These are phyloP conservation scores for Tirmania nivea DNA, from an alignment of 495 filamentous ascomycete genomes.

Conservation along the genomic window DNA sequence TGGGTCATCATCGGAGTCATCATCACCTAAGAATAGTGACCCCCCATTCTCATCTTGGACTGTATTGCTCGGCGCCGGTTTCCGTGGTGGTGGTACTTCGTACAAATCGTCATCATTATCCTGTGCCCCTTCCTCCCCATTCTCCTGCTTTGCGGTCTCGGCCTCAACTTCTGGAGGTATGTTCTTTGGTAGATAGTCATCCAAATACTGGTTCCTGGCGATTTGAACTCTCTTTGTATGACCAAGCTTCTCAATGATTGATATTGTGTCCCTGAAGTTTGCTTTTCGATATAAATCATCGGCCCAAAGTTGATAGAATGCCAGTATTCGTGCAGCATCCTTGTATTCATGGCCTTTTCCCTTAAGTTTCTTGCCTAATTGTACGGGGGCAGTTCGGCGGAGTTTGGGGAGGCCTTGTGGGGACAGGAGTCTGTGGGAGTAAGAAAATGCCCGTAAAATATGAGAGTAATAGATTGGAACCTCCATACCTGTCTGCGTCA, in stretches of 20 bases:
- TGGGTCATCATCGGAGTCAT: neutral
- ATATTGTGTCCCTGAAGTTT: conserved; percentile 72
- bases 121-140: neutral
- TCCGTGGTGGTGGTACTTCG: neutral
- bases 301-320: conserved; percentile 90
- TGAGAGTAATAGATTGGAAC: neutral
- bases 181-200: neutral
- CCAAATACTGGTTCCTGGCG: neutral
- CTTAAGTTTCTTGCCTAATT: conserved; percentile 4
- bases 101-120: neutral
- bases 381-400: conserved; percentile 36
- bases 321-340: conserved; percentile 60
- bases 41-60: neutral
- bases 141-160: neutral
- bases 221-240: conserved; percentile 42
- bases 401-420: conserved; percentile 66
- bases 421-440: conserved; percentile 41
- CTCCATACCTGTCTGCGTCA: conserved; percentile 47
- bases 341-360: conserved; percentile 38
- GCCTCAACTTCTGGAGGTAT: neutral
- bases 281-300: conserved; percentile 90
- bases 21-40: neutral
- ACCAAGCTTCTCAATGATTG: conserved; percentile 84
- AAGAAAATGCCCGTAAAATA: neutral
- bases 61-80: neutral